Conservation (phyloP, 2,329 filamentous ascomycete genomes). For the Colletotrichum sp. region DNA sequence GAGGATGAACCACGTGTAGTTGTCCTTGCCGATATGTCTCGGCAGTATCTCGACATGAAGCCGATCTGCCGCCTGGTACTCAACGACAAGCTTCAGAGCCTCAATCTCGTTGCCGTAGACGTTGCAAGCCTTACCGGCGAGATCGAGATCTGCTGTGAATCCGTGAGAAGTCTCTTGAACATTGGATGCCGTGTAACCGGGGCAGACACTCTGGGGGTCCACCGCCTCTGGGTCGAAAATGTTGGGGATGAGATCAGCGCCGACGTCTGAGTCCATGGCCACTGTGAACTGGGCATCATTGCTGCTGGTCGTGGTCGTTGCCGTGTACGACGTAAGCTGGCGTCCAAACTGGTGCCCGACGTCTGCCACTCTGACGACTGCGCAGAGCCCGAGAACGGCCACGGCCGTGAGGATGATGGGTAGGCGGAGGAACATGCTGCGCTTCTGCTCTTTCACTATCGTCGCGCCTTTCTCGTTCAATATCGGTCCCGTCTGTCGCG, state of each 20-base stretch:
- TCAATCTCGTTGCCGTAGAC: constrained; percentile 79
- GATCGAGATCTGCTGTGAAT: constrained; percentile 71
- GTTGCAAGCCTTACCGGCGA: constrained; percentile 77
- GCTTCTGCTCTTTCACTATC: neutral
- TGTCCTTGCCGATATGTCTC: constrained; percentile 63
- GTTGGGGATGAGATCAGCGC: constrained; percentile 14
- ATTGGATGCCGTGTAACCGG: constrained; percentile 71
- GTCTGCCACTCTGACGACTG: neutral
- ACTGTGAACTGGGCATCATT: neutral
- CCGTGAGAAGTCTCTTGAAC: constrained; percentile 56
- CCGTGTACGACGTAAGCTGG: neutral
- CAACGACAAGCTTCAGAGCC: constrained; percentile 69
- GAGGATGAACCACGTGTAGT: constrained; percentile 71
- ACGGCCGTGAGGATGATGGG: neutral
- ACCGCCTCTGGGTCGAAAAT: constrained; percentile 7
- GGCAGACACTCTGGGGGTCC: constrained; percentile 52
- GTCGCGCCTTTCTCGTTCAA: neutral
- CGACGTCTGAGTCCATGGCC: neutral
- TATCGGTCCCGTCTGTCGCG: neutral
- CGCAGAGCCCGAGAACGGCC: constrained; percentile 6
- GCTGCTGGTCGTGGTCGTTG: neutral
- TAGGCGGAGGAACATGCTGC: neutral
- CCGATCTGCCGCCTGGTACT: constrained; percentile 69
- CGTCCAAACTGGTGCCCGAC: neutral
- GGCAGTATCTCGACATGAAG: constrained; percentile 76